Conservation (phyloP, 352 stramenopile genomes). For the Globisporangium nagaii region DNA sequence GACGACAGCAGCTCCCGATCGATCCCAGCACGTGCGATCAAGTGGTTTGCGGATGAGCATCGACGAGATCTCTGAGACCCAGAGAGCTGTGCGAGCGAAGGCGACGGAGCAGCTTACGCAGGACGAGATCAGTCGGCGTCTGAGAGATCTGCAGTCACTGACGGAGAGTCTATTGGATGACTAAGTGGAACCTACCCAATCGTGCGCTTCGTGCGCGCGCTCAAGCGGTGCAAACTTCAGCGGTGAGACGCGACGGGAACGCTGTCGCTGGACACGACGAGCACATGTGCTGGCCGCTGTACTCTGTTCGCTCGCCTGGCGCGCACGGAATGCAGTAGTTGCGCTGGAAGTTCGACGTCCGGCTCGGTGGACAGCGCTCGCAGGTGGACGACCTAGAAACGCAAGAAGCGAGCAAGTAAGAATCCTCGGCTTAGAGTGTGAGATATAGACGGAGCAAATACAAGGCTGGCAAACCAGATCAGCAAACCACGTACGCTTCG, state of each 20-base stretch:
- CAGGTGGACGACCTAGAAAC: conserved; percentile 28
- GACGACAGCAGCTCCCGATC: not conserved
- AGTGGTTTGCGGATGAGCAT: conserved; percentile 21
- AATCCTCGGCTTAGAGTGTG: not conserved
- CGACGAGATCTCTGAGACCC: conserved; percentile 20
- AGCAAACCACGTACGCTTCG: conserved; percentile 24
- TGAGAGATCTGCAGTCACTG: conserved; percentile 51
- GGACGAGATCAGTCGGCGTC: conserved; percentile 25
- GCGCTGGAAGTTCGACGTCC: conserved; percentile 51
- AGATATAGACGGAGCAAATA: not conserved
- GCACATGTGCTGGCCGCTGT: conserved; percentile 40
- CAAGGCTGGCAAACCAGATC: not conserved
- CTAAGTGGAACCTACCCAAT: conserved; percentile 11
- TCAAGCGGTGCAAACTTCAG: conserved; percentile 12
- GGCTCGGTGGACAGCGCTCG: conserved; percentile 29
- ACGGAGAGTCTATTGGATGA: conserved; percentile 54
- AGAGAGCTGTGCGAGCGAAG: not conserved
- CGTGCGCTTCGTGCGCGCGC: no score
- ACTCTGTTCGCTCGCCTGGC: conserved; percentile 31
- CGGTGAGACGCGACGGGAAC: conserved; percentile 14
- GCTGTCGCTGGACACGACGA: conserved; percentile 28
- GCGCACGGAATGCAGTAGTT: conserved; percentile 45
- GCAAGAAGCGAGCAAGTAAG: not conserved
- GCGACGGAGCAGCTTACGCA: conserved; percentile 1
- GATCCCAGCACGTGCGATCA: not conserved